Percentiles rank a stretch among this genome's conserved stretches.
These are phyloP conservation scores for Aspergillus piperis DNA, from an alignment of 2,329 filamentous ascomycete genomes.

Conservation along the genomic window DNA sequence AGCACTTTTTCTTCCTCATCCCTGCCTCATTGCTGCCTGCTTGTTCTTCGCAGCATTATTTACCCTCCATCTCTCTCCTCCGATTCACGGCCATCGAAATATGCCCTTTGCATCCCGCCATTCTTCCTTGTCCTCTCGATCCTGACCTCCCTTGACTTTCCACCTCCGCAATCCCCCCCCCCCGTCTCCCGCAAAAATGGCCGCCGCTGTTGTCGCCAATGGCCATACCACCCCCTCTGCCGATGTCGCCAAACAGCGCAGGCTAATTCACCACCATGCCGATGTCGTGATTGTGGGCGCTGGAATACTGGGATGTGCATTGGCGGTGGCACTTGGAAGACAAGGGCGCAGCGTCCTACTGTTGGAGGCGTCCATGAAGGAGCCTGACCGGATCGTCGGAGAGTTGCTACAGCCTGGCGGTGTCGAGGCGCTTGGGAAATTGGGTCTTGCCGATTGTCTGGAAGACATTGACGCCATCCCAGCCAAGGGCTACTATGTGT, in stretches of 20 bases:
- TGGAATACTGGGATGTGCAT: constrained; percentile 83
- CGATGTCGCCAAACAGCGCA: constrained; percentile 45
- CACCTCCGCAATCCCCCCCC: neutral
- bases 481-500: constrained; percentile 83
- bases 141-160: constrained; percentile 15
- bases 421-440: constrained; percentile 72
- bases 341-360: constrained; percentile 90
- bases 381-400: constrained; percentile 94
- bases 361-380: constrained; percentile 83
- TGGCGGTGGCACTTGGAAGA: constrained; percentile 79
- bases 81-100: constrained; percentile 15
- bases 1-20: constrained; percentile 3
- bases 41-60: neutral
- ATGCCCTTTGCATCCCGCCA: constrained; percentile 23
- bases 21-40: neutral
- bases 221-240: constrained; percentile 26
- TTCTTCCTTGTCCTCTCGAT: constrained; percentile 13
- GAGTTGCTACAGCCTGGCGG: constrained; percentile 94
- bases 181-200: constrained; percentile 25
- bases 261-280: constrained; percentile 60
- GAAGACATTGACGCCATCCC: constrained; percentile 85
- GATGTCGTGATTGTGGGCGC: constrained; percentile 93
- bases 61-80: neutral
- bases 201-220: constrained; percentile 26
- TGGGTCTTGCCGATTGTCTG: constrained; percentile 79